Base-by-base conservation (phyloP, 192 early-diverging fungal genomes). In the Mortierella alpina region DNA sequence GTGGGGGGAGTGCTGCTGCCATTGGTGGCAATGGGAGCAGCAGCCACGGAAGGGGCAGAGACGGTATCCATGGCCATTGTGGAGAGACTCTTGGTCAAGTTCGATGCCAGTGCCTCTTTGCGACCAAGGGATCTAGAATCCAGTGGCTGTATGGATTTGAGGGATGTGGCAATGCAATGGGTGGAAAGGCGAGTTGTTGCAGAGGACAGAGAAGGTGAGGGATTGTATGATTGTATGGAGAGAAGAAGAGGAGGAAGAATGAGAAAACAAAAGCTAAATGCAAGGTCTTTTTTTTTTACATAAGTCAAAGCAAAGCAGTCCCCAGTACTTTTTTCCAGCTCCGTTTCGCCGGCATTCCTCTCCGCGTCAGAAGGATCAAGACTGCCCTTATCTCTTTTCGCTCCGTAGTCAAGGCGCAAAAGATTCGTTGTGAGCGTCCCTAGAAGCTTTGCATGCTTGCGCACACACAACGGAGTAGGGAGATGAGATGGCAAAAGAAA, bases 41-140 rank as follows among this genome's bases (percentile, higher is more conserved):
- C 3, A 31, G 31, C 31, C 31, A 31, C 31, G 31, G 31, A 31
- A 3, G 31, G 1, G 31, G 31, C 31, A 3, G 31, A 31, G 31
- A 31, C 31, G 31, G 17, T 66, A 56, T 65, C 66, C 52, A 75
- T 50, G 53, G 40, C 46, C 40, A 63, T 57, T 63, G 72, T 66
- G n/a, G 63, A 49, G 40, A 56, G 48, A 53, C 61, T 66, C 31
- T 73, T 63, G 11, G 60, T 48, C 9, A 73, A 7, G 42, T 73
- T 73, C 72, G 66, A 66, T 9, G 60, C 47, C n/a, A 51, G 23
- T 44, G 20, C 44, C 22, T 53, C 20, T 55, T 2, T n/a, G 58
- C n/a, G 17, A 42, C 10, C 41, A n/a, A 59, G 40, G 15, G 58
- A 39, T 13, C 7, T 17, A 17, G 57, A n/a, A 15, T 15, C 40